These are phyloP conservation scores for Nyssa sinensis DNA, from an alignment of 148 eudicot species.

Conservation along the genomic window DNA sequence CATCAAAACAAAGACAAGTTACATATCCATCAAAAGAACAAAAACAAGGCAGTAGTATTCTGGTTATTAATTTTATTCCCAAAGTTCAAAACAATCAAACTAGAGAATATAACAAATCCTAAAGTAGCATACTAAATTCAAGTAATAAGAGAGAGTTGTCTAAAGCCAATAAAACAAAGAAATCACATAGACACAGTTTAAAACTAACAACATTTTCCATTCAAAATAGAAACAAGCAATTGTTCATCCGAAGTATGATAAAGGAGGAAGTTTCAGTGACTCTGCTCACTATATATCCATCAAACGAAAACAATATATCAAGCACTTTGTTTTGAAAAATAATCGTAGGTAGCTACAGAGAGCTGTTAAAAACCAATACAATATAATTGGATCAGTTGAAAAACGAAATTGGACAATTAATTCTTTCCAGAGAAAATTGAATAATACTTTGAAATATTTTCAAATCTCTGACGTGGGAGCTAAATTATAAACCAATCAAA, in stretches of 20 bases:
- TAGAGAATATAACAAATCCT: too few species aligned
- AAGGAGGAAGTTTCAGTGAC: neutral
- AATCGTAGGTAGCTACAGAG: neutral
- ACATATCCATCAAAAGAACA: neutral
- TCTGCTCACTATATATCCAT: neutral
- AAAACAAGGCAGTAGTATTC: neutral
- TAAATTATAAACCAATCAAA: neutral
- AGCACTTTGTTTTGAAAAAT: neutral
- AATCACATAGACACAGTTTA: neutral
- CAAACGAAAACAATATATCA: neutral
- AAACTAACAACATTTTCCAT: too few species aligned
- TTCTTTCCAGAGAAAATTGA: too few species aligned
- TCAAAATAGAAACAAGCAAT: too few species aligned
- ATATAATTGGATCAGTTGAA: neutral
- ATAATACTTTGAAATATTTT: neutral
- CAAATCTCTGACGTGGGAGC: neutral
- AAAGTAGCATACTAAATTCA: neutral
- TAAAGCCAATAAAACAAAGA: neutral
- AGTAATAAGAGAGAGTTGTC: neutral
- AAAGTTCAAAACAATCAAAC: neutral
- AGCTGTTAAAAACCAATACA: neutral
- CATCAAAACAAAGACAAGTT: neutral
- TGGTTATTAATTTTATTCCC: too few species aligned
- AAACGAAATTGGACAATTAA: too few species aligned
- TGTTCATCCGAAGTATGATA: neutral